Conservation (phyloP, 371 early-diverging fungal genomes). For the Umbelopsis sp. region DNA sequence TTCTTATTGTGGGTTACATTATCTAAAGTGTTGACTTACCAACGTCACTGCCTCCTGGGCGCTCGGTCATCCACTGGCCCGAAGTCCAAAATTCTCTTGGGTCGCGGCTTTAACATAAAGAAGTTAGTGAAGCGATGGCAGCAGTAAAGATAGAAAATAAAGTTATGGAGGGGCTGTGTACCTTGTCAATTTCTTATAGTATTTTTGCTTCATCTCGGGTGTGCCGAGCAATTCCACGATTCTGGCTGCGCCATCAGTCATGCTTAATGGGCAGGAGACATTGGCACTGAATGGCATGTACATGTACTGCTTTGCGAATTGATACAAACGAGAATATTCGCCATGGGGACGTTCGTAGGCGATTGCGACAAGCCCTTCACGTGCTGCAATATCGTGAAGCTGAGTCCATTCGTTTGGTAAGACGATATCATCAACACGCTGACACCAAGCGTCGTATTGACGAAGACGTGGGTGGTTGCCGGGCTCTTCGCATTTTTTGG, state of each 20-base stretch:
- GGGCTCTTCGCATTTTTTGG: slow-evolving; percentile 41
- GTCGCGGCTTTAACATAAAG: slow-evolving; percentile 43
- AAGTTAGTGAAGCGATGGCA: background rate
- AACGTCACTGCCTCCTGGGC: slow-evolving; percentile 71
- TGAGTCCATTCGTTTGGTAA: slow-evolving; percentile 63
- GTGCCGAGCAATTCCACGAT: slow-evolving; percentile 59
- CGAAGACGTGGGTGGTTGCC: slow-evolving; percentile 62
- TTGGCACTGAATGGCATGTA: slow-evolving; percentile 60
- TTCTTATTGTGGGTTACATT: background rate
- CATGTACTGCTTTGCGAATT: slow-evolving; percentile 70
- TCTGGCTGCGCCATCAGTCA: slow-evolving; percentile 76
- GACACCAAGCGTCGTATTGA: slow-evolving; percentile 73
- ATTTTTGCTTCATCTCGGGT: slow-evolving; percentile 51
- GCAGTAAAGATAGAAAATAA: no score
- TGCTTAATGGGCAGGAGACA: slow-evolving; percentile 69
- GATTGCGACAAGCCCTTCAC: slow-evolving; percentile 68
- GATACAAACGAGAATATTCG: slow-evolving; percentile 59
- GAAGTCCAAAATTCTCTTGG: slow-evolving; percentile 62
- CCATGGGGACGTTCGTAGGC: slow-evolving; percentile 62
- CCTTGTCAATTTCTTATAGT: slow-evolving; percentile 47
- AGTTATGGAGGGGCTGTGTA: background rate
- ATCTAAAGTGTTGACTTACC: slow-evolving; percentile 20
- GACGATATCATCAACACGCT: slow-evolving; percentile 63
- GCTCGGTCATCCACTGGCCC: slow-evolving; percentile 82
- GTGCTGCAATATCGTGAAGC: slow-evolving; percentile 60